phyloP scores from a whole-genome alignment of 2,329 filamentous ascomycete species.

The Dothistroma septosporum region DNA sequence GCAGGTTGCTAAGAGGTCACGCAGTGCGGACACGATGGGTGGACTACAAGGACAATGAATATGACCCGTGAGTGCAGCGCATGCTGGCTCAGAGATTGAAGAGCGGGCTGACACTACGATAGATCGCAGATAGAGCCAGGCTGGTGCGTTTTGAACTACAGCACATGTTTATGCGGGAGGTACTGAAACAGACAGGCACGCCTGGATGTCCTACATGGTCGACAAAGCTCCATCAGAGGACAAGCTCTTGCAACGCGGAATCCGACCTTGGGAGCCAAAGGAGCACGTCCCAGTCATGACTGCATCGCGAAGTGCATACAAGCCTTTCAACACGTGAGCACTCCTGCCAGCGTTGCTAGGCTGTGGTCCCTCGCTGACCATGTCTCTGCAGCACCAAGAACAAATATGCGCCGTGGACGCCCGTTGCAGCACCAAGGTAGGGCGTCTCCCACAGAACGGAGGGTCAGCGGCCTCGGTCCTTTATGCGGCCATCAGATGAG shows the following conservation, averaged over 20 bases:
- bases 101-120: constrained; percentile 38
- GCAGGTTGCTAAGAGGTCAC: constrained; percentile 4
- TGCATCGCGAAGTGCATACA: constrained; percentile 72
- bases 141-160: constrained; percentile 52
- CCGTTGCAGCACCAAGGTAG: constrained; percentile 43
- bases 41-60: constrained; percentile 87
- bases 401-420: constrained; percentile 48
- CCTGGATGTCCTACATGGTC: constrained; percentile 91
- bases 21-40: constrained; percentile 94
- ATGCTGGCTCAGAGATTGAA: neutral
- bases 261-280: constrained; percentile 71
- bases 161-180: neutral
- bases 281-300: constrained; percentile 74
- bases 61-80: constrained; percentile 59
- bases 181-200: constrained; percentile 59
- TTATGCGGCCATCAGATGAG: neutral
- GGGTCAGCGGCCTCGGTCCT: neutral
- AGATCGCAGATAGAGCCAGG: constrained; percentile 85
- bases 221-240: constrained; percentile 81
- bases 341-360: neutral
- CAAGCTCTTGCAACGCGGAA: constrained; percentile 61
- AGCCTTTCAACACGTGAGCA: constrained; percentile 88
- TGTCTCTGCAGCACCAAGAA: constrained; percentile 41
- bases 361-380: constrained; percentile 2
- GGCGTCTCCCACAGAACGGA: neutral